Percentiles rank a stretch among this genome's conserved stretches.
phyloP scores from a whole-genome alignment of 2,329 filamentous ascomycete genomes.

The Paracamarosporium sp. region DNA sequence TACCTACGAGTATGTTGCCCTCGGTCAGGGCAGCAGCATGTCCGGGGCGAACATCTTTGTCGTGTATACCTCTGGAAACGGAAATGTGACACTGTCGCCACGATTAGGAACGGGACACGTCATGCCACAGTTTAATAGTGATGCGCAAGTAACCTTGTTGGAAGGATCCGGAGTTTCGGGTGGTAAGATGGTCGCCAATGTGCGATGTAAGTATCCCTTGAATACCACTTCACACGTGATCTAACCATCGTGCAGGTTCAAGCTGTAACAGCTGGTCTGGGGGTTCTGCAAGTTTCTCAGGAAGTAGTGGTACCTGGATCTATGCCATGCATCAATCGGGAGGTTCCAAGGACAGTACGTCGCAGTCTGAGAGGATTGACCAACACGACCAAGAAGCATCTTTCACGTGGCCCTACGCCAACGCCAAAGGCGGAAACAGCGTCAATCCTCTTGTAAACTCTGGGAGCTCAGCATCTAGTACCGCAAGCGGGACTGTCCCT shows the following conservation, averaged over 20 bases:
- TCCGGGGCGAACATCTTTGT: slow-evolving; percentile 64
- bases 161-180: slow-evolving; percentile 61
- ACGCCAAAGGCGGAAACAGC: slow-evolving; percentile 57
- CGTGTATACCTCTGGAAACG: slow-evolving; percentile 60
- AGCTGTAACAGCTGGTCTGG: slow-evolving; percentile 62
- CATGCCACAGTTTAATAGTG: slow-evolving; percentile 51
- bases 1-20: slow-evolving; percentile 60
- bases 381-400: slow-evolving; percentile 52
- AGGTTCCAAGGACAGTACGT: slow-evolving; percentile 55
- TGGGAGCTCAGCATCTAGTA: slow-evolving; percentile 26
- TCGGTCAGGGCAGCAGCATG: slow-evolving; percentile 65
- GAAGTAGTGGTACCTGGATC: slow-evolving; percentile 57
- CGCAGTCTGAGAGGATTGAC: slow-evolving; percentile 50
- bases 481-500: slow-evolving; percentile 1
- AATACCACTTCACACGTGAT: not conserved
- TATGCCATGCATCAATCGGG: slow-evolving; percentile 55
- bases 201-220: slow-evolving; percentile 53
- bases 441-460: slow-evolving; percentile 51
- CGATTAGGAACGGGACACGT: slow-evolving; percentile 54
- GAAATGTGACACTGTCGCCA: slow-evolving; percentile 64
- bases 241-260: slow-evolving; percentile 46
- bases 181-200: slow-evolving; percentile 62
- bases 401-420: slow-evolving; percentile 57
- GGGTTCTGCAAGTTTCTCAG: slow-evolving; percentile 58
- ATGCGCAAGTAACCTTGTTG: slow-evolving; percentile 56